A percentile compares a stretch with the other conserved stretches of the same genome.
Evolutionary conservation across 192 early-diverging fungal genomes (phyloP).

Genomic region (Backusella parvicylindrica): DNA sequence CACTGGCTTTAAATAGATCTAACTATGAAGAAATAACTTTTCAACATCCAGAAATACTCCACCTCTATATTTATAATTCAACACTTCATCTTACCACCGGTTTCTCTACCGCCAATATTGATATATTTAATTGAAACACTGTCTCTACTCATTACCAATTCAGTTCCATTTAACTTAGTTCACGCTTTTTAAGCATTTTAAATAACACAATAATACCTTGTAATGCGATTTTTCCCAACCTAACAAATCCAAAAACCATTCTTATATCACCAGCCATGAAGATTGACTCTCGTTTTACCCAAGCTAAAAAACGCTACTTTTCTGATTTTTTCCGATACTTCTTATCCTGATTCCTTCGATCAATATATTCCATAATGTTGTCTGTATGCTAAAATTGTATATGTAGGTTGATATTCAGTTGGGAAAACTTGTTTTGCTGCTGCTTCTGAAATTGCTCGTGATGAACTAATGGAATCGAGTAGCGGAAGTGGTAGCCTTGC

Average conservation of each 20-base stretch:
- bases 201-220: neutral
- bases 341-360: neutral
- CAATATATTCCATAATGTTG: neutral
- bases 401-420: neutral
- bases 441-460: neutral
- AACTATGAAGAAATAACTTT: neutral
- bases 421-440: no score
- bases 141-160: neutral
- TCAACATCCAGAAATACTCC: neutral
- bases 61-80: neutral
- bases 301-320: neutral
- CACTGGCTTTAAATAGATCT: neutral
- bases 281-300: neutral
- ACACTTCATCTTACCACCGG: neutral
- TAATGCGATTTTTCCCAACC: no score
- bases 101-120: neutral
- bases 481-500: neutral
- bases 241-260: neutral
- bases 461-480: neutral
- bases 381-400: neutral
- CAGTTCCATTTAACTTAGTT: neutral
- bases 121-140: neutral
- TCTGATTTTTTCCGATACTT: neutral
- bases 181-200: neutral
- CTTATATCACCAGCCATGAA: neutral